Evolutionary conservation across 2,329 filamentous ascomycete genomes (phyloP), one percentile per base, ranked within the genome.

Genomic region (Balansia obtecta): DNA sequence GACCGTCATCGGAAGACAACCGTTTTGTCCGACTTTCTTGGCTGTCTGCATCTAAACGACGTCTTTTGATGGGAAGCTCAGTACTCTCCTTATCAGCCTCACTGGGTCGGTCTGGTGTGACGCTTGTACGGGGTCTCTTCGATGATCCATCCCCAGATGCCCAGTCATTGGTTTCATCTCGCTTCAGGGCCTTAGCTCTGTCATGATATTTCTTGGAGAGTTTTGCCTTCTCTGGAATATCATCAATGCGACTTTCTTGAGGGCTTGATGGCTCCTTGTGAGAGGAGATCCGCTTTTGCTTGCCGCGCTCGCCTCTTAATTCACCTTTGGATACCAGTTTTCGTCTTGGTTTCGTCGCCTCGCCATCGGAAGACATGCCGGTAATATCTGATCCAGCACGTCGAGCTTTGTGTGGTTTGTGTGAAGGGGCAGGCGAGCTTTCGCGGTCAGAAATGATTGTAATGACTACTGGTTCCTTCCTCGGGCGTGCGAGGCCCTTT

Each of bases 301-400:
- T 77, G 49, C 79, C 75, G 16, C 76, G 70, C 58, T 80, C 77
- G 10, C 76, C 76, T 53, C 79, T 77, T 39, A 82, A 63, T 51
- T 83, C 80, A 48, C 74, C 76, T 37, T 80, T 80, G 1, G 80
- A 83, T 18, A 84, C 71, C 11, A 85, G 70, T 59, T 83, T 85
- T 39, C 79, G 71, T 22, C 80, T 68, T 2, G 80, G 79, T 59
- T 83, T 84, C 20, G 71, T 62, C 9, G 74, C 63, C 59, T 81
- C 79, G 2, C 73, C 79, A 58, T 77, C 77, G 34, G 78, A 81
- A 0, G 76, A 79, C 7, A 70, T 65, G 2, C 66, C 70, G 13
- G 72, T 69, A 22, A 70, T 54, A 45, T 83, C 80, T 0, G 75
- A 71, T 48, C 83, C 80, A 1, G 70, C 63, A 45, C 74, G 72